These are phyloP conservation scores for Candida koratica DNA, from an alignment of 805 yeast species.

Conservation along the genomic window DNA sequence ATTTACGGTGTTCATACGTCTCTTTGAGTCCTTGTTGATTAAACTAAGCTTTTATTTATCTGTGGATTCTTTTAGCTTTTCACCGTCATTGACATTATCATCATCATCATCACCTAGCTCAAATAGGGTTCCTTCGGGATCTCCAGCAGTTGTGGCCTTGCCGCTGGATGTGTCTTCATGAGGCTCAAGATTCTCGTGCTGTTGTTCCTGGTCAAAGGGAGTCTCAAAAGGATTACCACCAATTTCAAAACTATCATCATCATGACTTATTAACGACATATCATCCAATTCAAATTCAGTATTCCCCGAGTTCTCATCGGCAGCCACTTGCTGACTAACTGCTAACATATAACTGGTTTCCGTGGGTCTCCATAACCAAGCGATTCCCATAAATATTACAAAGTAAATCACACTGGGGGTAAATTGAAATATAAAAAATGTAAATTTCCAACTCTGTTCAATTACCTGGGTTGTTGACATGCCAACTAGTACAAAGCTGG, in stretches of 20 bases:
- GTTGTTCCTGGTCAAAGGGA: slow-evolving; percentile 20
- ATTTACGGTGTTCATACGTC: too few relatives aligned
- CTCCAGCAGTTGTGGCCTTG: slow-evolving; percentile 5
- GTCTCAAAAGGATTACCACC: slow-evolving; percentile 25
- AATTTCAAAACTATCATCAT: slow-evolving; percentile 41
- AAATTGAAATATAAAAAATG: slow-evolving; percentile 85
- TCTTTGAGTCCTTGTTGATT: too few relatives aligned
- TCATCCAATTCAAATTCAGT: slow-evolving; percentile 60
- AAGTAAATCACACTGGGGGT: slow-evolving; percentile 93
- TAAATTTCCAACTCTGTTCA: slow-evolving; percentile 87
- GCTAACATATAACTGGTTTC: slow-evolving; percentile 93
- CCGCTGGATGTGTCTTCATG: slow-evolving; percentile 3
- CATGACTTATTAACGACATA: slow-evolving; percentile 49
- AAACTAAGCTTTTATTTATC: neutral
- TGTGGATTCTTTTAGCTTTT: slow-evolving; percentile 14
- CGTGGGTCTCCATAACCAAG: slow-evolving; percentile 97
- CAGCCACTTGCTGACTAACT: slow-evolving; percentile 87
- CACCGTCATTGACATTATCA: slow-evolving; percentile 28
- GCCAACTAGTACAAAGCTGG: slow-evolving; percentile 66
- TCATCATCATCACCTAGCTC: slow-evolving; percentile 37
- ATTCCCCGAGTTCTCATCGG: slow-evolving; percentile 56
- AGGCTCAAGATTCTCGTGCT: neutral
- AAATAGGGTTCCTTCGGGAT: slow-evolving; percentile 29
- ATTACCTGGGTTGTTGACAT: slow-evolving; percentile 73
- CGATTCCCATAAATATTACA: slow-evolving; percentile 74